Base-by-base conservation (phyloP, 2,329 filamentous ascomycete genomes). In the Cladosporium sp. region DNA sequence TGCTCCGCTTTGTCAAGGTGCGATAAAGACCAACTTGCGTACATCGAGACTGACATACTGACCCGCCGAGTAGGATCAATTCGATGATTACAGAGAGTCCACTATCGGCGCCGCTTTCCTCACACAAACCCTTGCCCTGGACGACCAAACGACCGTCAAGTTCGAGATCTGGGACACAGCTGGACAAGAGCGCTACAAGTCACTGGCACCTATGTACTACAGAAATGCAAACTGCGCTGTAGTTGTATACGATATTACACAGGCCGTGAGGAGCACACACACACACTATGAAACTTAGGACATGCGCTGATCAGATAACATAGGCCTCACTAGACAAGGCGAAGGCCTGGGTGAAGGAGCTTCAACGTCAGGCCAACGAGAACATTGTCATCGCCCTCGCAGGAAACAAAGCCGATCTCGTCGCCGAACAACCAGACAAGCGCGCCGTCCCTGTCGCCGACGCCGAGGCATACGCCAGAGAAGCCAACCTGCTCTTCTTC, bases 91-190 rank as follows among this genome's bases (percentile, higher is more conserved):
- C 84, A 89, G 93, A 81, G 94, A 97, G 88, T 97, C 93, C 65
- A 97, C 94, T 68, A 97, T 97, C 81, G 94, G 95, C 80, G 95
- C 96, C 74, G 96, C 96, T 72, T 99, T 99, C 86, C 87, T 99
- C 72, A 99, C 95, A 75, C 95, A 99, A 82, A 99, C 95, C 72
- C 97, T 99, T 79, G 94, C 94, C 66, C 90, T 99, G 80, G 94
- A 98, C 79, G 95, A 98, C 78, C 95, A 89, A 81, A 98, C 95
- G 67, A 99, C 95, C 65, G 94, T 99, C 81, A 99, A 99, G 85
- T 99, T 99, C 77, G 95, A 99, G 82, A 99, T 99, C 78, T 99
- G 95, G 93, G 93, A 97, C 81, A 99, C 95, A 11, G 95, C 95
- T 69, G 95, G 95, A 69, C 95, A 99, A 83, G 95, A 99, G 82